phyloP scores from a whole-genome alignment of 768 basidiomycete genomes.

The Arthromyces matolae region DNA sequence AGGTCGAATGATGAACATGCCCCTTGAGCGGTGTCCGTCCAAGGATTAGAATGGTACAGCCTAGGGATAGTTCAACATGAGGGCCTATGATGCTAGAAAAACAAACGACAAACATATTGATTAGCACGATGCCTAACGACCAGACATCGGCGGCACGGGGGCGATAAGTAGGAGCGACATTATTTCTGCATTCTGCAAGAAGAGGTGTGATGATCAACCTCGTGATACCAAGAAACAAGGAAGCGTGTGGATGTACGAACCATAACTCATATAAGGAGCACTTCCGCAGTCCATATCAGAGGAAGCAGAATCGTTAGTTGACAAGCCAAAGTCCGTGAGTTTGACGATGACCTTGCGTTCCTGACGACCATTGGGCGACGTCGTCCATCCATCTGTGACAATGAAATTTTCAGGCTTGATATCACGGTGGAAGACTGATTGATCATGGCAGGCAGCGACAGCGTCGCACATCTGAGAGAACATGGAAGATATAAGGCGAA shows the following conservation, averaged over 20 bases:
- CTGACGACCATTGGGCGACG: slow-evolving; percentile 48
- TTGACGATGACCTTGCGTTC: slow-evolving; percentile 94
- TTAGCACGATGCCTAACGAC: slow-evolving; percentile 97
- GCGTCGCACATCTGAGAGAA: slow-evolving; percentile 99
- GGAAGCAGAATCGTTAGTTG: slow-evolving; percentile 83
- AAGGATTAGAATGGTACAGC: slow-evolving; percentile 98
- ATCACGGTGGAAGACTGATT: slow-evolving; percentile 91
- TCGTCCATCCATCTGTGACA: slow-evolving; percentile 75
- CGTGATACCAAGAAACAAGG: slow-evolving; percentile 1
- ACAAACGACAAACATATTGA: slow-evolving; percentile 77
- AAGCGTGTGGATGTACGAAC: slow-evolving; percentile 46
- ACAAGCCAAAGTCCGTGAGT: slow-evolving; percentile 94
- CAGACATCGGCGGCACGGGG: slow-evolving; percentile 97
- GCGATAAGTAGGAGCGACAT: slow-evolving; percentile 89
- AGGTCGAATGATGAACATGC: slow-evolving; percentile 77
- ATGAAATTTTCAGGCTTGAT: slow-evolving; percentile 99
- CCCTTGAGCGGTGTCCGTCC: slow-evolving; percentile 89
- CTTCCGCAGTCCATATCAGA: slow-evolving; percentile 98
- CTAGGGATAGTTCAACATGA: slow-evolving; percentile 31
- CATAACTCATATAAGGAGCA: slow-evolving; percentile 98
- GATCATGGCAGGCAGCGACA: slow-evolving; percentile 89
- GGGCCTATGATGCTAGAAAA: slow-evolving; percentile 1
- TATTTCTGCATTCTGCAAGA: slow-evolving; percentile 92
- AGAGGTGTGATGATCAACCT: slow-evolving; percentile 9
- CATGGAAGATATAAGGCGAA: slow-evolving; percentile 94